phyloP scores from a whole-genome alignment of 208 protist genomes.

The Acanthamoeba healyi region DNA sequence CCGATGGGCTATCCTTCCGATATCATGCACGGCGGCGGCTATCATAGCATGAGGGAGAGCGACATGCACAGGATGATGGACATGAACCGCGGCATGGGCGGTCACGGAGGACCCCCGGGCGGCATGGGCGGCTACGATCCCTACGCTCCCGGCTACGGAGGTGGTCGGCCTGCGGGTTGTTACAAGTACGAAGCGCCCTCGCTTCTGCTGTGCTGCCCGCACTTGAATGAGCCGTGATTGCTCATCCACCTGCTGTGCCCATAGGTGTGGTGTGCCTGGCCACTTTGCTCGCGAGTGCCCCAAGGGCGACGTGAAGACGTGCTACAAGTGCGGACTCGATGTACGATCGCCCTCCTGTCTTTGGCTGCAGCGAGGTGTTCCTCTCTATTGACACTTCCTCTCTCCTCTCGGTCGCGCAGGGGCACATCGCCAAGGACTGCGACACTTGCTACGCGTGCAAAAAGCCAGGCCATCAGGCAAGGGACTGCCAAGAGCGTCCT shows the following conservation, averaged over 20 bases:
- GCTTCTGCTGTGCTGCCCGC: no score
- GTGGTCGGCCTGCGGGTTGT: neutral
- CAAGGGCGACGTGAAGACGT: slow-evolving; percentile 71
- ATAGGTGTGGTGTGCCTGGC: slow-evolving; percentile 43
- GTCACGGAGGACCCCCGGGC: neutral
- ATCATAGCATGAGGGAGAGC: slow-evolving; percentile 52
- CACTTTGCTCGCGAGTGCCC: slow-evolving; percentile 75
- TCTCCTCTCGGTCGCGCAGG: neutral
- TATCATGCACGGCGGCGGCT: slow-evolving; percentile 2
- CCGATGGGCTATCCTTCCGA: slow-evolving; percentile 28
- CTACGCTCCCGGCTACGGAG: slow-evolving; percentile 1
- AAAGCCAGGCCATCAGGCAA: slow-evolving; percentile 57
- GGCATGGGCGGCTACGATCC: slow-evolving; percentile 59
- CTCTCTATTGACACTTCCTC: no score
- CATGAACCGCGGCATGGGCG: slow-evolving; percentile 49
- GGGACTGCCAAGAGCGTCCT: slow-evolving; percentile 48
- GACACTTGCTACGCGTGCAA: slow-evolving; percentile 74
- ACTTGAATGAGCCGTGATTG: no score
- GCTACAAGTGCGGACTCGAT: slow-evolving; percentile 74
- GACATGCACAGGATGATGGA: slow-evolving; percentile 59
- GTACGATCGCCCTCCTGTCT: neutral
- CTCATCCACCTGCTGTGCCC: no score
- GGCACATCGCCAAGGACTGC: slow-evolving; percentile 75
- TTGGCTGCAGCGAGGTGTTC: neutral
- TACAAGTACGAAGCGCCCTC: neutral